Evolutionary conservation across 2,329 filamentous ascomycete species (phyloP), one percentile per base, ranked within the genome.

Genomic region (Dryadomyces quercivorus): DNA sequence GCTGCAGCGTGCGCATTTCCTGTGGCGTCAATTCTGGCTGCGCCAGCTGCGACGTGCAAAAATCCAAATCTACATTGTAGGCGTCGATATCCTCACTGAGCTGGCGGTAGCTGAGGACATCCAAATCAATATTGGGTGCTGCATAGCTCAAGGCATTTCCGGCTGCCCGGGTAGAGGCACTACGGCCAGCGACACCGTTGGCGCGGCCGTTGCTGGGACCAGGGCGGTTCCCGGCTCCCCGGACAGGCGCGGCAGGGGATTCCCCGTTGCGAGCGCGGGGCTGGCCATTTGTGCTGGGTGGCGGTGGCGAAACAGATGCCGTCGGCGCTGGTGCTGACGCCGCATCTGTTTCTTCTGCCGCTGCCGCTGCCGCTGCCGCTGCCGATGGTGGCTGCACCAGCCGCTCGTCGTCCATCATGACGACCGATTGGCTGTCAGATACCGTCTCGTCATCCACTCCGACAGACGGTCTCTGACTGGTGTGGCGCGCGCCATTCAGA

Each of bases 11-110:
- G 20, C 72, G 67, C 1, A 59, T 60, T 60, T 75, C 72, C 54
- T 70, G 66, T 0, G 72, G 67, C 1, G 69, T 71, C 48, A 74
- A 61, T 50, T 67, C 63, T 5, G 60, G 56, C 6, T 61, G 50
- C 4, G 57, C 60, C 10, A 75, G 63, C 57, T 69, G 66, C 18
- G 66, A 61, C 9, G 60, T 60, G 58, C 70, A 72, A 60, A 69
- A 74, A n/a, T 70, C 66, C 5, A 71, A 56, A 55, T 75, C 72
- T 53, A 71, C 67, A 1, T 63, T 61, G 55, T 74, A 74, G 0
- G 71, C 71, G 1, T 60, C 61, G 49, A 74, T 67, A 52, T 75
- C 72, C 54, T 75, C 70, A 13, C 62, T 59, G 51, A 72, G 63
- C 61, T 75, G 72, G 34, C 63, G 63, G 38, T 64, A 51, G 16